Conservation (phyloP, 2,329 filamentous ascomycete species). For the Curvularia sp. region DNA sequence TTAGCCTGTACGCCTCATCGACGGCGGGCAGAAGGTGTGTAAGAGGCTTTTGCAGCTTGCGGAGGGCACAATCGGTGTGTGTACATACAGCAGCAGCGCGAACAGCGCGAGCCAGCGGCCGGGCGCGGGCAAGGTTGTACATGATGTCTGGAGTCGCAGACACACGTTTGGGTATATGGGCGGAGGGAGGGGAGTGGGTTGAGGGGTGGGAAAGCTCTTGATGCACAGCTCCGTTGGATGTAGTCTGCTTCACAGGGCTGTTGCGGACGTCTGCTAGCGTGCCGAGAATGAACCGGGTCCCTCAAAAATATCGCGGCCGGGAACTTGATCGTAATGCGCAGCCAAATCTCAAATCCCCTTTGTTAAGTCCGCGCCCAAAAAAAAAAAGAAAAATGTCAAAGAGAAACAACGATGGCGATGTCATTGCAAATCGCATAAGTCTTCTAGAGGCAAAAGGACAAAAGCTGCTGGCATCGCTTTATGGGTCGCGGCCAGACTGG, state of each 20-base stretch:
- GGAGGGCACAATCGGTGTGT: constrained; percentile 13
- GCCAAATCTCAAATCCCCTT: constrained; percentile 17
- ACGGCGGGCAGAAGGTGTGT: constrained; percentile 39
- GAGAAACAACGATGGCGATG: constrained; percentile 56
- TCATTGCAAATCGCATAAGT: constrained; percentile 63
- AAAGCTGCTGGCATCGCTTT: constrained; percentile 63
- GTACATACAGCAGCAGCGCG: constrained; percentile 75
- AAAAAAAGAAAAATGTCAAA: constrained; percentile 40
- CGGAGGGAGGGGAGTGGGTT: constrained; percentile 25
- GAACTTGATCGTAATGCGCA: constrained; percentile 22
- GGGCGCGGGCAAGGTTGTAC: constrained; percentile 82
- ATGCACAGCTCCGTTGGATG: constrained; percentile 25
- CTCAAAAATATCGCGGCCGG: constrained; percentile 40
- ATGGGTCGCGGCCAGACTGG: constrained; percentile 56
- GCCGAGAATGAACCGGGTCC: constrained; percentile 42
- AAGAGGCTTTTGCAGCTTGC: constrained; percentile 40
- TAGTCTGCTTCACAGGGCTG: constrained; percentile 35
- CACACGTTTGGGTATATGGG: constrained; percentile 30
- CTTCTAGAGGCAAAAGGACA: constrained; percentile 63
- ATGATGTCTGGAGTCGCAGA: constrained; percentile 62
- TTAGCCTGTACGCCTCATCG: constrained; percentile 36
- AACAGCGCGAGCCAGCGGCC: constrained; percentile 80
- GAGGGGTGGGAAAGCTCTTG: constrained; percentile 35
- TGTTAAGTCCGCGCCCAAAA: constrained; percentile 14
- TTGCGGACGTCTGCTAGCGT: constrained; percentile 44